These are phyloP conservation scores for Endothia cerciana DNA, from an alignment of 2,329 filamentous ascomycete species.

Conservation along the genomic window DNA sequence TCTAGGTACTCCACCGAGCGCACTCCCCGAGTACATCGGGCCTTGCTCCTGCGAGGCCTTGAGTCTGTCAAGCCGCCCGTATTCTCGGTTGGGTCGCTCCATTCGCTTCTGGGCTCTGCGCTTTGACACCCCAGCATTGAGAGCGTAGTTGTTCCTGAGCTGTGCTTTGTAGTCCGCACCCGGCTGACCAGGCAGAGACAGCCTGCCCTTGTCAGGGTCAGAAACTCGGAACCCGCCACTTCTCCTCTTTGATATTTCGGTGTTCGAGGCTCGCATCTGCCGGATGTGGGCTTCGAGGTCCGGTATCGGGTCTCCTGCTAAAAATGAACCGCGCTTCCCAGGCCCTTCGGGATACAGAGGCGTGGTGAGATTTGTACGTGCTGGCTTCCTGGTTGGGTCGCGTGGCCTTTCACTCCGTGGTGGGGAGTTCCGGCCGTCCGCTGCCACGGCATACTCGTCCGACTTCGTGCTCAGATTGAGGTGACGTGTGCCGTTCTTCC, in stretches of 20 bases:
- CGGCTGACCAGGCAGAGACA: background rate
- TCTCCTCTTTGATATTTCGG: background rate
- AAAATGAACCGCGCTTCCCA: background rate
- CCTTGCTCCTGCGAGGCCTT: background rate
- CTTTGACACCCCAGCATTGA: background rate
- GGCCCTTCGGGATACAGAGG: background rate
- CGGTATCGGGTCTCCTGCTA: background rate
- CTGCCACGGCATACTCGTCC: background rate
- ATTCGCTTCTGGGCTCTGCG: background rate
- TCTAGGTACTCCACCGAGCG: background rate
- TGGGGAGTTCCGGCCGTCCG: background rate
- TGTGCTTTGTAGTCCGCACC: background rate
- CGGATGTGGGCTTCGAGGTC: background rate
- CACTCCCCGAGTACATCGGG: background rate
- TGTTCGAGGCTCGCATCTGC: background rate
- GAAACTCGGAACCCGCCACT: background rate
- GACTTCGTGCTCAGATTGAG: background rate
- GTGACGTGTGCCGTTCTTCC: conserved; percentile 7
- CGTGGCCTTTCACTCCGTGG: background rate
- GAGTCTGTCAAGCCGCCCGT: background rate
- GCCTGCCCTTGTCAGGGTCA: too few species aligned
- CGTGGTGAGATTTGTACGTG: background rate
- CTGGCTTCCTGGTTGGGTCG: too few species aligned
- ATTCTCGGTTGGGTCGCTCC: too few species aligned
- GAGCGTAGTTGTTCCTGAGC: background rate